Base-by-base conservation (phyloP, 371 early-diverging fungal species). In the Syncephalastrum monosporum region DNA sequence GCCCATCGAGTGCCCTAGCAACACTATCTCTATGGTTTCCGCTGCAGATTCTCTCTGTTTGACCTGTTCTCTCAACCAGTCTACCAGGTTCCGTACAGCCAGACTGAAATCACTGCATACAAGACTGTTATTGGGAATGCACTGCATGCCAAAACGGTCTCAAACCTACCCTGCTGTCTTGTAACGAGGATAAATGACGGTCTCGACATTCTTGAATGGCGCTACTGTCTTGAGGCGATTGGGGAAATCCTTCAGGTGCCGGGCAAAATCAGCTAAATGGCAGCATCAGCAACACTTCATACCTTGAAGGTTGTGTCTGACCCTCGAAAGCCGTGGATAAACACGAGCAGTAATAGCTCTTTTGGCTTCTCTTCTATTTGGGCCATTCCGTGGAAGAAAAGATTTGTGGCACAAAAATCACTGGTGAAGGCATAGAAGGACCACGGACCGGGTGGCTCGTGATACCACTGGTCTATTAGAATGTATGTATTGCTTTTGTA, bases 1-100 rank as follows among this genome's bases (percentile, higher is more conserved):
- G 47, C 86, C 86, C 83, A 85, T 83, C 2, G 83, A 83, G 54
- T 85, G 86, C 0, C 84, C 86, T 10, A 75, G 47, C 14, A 81
- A 44, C 15, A 69, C 67, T 47, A 78, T 56, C 61, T 54, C 50
- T 29, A 58, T 16, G 47, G 65, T 41, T 16, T 56, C 44, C 47
- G 60, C 55, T 42, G 60, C 60, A 21, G 62, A 47, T 41, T 74
- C 53, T 42, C 74, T 70, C 41, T 21, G 47, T 17, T 68, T 54
- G n/a, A 78, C 75, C 43, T 79, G 69, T 7, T 67, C 59, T n/a
- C 60, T 56, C 16, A 82, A 60, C 85, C 85, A 84, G 0, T 59
- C 56, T 15, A 74, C 68, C 48, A 84, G 67, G 44, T 68, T 68
- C 15, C 63, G 55, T 1, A 82, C 83, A 1, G 85, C 83, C 8